Percentiles rank a stretch among this genome's conserved stretches.
phyloP scores from a whole-genome alignment of 352 stramenopile genomes.

The Lagenidium giganteum region DNA sequence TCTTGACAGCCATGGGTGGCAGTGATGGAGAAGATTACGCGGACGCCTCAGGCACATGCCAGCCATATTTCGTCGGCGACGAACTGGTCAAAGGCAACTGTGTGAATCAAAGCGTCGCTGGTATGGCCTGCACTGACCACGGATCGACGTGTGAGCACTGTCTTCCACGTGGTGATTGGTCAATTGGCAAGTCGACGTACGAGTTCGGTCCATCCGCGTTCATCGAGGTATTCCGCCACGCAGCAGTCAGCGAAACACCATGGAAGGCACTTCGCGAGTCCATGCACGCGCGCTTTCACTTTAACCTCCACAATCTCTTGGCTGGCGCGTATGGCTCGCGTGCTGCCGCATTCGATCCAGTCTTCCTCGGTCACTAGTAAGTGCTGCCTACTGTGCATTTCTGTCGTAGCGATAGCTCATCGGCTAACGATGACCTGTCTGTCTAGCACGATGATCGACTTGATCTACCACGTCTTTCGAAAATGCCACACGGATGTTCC shows the following conservation, averaged over 20 bases:
- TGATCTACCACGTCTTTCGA: conserved; percentile 63
- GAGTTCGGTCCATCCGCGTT: conserved; percentile 62
- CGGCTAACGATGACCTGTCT: not conserved
- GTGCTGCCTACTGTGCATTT: conserved; percentile 5
- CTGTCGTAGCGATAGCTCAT: not conserved
- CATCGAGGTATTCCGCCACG: conserved; percentile 47
- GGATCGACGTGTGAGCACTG: conserved; percentile 47
- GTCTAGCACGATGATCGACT: conserved; percentile 38
- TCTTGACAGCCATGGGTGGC: conserved; percentile 52
- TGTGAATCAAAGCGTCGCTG: conserved; percentile 41
- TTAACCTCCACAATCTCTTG: conserved; percentile 32
- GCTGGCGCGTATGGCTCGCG: conserved; percentile 29
- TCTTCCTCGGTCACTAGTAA: conserved; percentile 37
- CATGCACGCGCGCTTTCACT: conserved; percentile 34
- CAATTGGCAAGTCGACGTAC: conserved; percentile 51
- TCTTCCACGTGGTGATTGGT: conserved; percentile 59
- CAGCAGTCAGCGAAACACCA: conserved; percentile 20
- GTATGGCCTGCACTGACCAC: conserved; percentile 30
- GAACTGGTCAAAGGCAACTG: conserved; percentile 46
- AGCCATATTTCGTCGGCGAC: conserved; percentile 19
- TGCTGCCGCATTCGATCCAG: conserved; percentile 28
- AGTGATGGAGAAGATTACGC: conserved; percentile 27
- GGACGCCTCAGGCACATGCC: no score
- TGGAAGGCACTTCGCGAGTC: conserved; percentile 27
- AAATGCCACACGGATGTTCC: conserved; percentile 35